These are phyloP conservation scores for Bonnemaisonia californica DNA, from an alignment of 31 red algal species.

Conservation along the genomic window DNA sequence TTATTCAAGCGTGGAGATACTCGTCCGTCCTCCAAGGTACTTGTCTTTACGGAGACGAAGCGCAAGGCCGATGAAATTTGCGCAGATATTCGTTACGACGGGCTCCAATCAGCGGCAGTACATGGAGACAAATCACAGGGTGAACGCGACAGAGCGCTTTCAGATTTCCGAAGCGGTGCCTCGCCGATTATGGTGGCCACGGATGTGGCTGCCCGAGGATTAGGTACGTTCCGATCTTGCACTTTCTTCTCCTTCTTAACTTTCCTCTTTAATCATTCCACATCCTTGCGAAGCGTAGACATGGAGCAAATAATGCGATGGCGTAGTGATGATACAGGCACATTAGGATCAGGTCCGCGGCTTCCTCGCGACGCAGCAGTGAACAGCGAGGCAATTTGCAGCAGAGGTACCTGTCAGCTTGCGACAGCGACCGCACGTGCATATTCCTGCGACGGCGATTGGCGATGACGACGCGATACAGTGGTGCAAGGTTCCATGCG, in stretches of 20 bases:
- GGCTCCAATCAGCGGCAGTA: slow-evolving; percentile 70
- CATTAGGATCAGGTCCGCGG: too few relatives aligned
- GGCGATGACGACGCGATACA: too few relatives aligned
- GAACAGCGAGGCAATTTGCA: too few relatives aligned
- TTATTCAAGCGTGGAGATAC: slow-evolving; percentile 13
- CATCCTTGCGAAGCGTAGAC: not conserved
- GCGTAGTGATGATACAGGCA: not conserved
- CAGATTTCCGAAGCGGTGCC: slow-evolving; percentile 74
- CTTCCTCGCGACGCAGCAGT: too few relatives aligned
- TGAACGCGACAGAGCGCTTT: slow-evolving; percentile 89
- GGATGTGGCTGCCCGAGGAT: slow-evolving; percentile 92
- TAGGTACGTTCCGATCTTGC: slow-evolving; percentile 72
- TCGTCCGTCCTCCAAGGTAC: slow-evolving; percentile 57
- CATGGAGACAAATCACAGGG: slow-evolving; percentile 94
- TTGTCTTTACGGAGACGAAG: slow-evolving; percentile 93
- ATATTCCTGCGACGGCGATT: too few relatives aligned
- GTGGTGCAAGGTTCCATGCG: not conserved
- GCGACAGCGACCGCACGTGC: too few relatives aligned
- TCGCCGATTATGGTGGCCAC: slow-evolving; percentile 85
- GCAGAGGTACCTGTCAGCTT: too few relatives aligned
- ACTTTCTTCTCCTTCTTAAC: slow-evolving; percentile 13
- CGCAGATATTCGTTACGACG: slow-evolving; percentile 54
- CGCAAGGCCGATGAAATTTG: slow-evolving; percentile 85
- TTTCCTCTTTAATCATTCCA: not conserved
- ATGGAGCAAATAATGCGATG: not conserved